phyloP scores from a whole-genome alignment of 148 eudicot species.

The Fagopyrum tataricum region DNA sequence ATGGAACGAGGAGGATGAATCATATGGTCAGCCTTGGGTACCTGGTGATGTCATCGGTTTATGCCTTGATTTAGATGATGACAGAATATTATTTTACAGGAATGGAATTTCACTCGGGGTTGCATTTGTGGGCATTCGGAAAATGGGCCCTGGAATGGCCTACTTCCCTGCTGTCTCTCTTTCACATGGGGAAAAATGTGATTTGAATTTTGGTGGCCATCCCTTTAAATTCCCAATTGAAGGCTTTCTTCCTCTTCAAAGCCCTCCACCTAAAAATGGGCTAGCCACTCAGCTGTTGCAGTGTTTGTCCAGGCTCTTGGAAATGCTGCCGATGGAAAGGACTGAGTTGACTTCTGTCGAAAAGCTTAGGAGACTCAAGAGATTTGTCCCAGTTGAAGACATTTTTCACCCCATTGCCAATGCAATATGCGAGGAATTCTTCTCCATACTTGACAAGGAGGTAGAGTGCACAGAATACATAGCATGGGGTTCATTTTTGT shows the following conservation, averaged over 20 bases:
- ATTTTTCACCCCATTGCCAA: constrained; percentile 63
- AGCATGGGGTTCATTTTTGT: constrained; percentile 70
- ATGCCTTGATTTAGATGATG: constrained; percentile 77
- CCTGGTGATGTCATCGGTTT: constrained; percentile 95
- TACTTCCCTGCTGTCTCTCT: constrained; percentile 92
- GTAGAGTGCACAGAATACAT: constrained; percentile 51
- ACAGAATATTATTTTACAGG: constrained; percentile 57
- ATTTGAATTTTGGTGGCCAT: constrained; percentile 78
- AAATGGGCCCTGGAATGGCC: constrained; percentile 71
- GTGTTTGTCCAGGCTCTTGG: constrained; percentile 66
- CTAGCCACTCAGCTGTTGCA: constrained; percentile 47
- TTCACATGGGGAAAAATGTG: constrained; percentile 88
- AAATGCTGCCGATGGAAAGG: constrained; percentile 50
- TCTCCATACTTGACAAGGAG: constrained; percentile 42
- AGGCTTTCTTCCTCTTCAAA: constrained; percentile 70
- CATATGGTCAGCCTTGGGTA: constrained; percentile 89
- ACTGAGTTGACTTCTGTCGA: constrained; percentile 52
- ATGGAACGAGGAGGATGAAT: constrained; percentile 73
- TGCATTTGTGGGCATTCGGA: constrained; percentile 73
- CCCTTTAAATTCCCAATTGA: constrained; percentile 76
- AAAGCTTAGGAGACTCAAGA: constrained; percentile 70
- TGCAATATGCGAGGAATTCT: constrained; percentile 70
- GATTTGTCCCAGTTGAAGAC: constrained; percentile 73
- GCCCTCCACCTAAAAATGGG: constrained; percentile 40
- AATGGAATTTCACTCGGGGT: constrained; percentile 82